phyloP scores from a whole-genome alignment of 495 filamentous ascomycete genomes.

The Penicillium herquei region DNA sequence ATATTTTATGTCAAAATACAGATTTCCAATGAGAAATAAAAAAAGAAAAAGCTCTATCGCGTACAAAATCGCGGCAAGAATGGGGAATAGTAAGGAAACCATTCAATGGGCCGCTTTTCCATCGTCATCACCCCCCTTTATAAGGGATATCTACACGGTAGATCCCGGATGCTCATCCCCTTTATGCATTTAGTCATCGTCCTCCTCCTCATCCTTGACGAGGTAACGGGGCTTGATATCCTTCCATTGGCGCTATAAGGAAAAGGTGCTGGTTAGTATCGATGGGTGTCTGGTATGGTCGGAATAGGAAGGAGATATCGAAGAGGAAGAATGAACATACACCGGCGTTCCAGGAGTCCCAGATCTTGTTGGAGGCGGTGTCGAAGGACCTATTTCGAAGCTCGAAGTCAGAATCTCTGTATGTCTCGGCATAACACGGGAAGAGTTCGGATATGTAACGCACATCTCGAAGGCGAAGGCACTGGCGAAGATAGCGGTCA shows the following conservation, averaged over 20 bases:
- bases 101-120: slow-evolving; percentile 18
- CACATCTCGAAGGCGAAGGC: slow-evolving; percentile 96
- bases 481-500: slow-evolving; percentile 77
- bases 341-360: slow-evolving; percentile 85
- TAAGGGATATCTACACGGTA: slow-evolving; percentile 12
- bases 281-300: too few species aligned
- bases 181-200: slow-evolving; percentile 43
- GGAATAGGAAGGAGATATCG: slow-evolving; percentile 3
- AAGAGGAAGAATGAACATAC: slow-evolving; percentile 54
- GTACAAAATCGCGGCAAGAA: slow-evolving; percentile 34
- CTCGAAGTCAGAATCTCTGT: slow-evolving; percentile 13
- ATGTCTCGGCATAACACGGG: neutral
- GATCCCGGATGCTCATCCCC: slow-evolving; percentile 3
- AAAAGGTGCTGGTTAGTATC: slow-evolving; percentile 27
- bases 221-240: slow-evolving; percentile 91
- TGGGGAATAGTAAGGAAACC: slow-evolving; percentile 29
- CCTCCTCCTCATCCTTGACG: slow-evolving; percentile 58
- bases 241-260: slow-evolving; percentile 94
- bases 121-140: slow-evolving; percentile 13
- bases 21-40: slow-evolving; percentile 11
- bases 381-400: slow-evolving; percentile 67
- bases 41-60: slow-evolving; percentile 31
- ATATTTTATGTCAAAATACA: slow-evolving; percentile 23
- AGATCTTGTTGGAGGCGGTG: slow-evolving; percentile 71
- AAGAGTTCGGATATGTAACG: slow-evolving; percentile 29